Base-by-base conservation (phyloP, 202 grass and related monocot genomes). In the Schoenoplectus tabernaemontani region DNA sequence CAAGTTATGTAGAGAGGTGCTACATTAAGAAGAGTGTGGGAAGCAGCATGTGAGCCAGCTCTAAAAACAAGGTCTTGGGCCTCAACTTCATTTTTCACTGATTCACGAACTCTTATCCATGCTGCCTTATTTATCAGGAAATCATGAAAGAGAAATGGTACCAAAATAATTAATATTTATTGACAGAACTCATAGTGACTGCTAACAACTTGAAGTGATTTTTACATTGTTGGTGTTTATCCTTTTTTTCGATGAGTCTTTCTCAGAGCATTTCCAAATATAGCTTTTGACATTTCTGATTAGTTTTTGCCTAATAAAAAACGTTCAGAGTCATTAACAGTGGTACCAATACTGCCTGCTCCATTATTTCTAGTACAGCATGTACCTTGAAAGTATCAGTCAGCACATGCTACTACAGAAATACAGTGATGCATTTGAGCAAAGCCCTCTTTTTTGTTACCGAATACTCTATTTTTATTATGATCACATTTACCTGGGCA, bases 1-100 rank as follows among this genome's bases (percentile, higher is more conserved):
- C 91, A 97, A 81, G 91, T 90, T 77, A 94, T 84, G 88, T 94
- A 97, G 86, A 94, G 60, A 85, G 95, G 91, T 36, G 88, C 84
- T 37, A 94, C 84, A 58, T 94, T 97, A 19, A 92, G 64, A 41
- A 97, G 81, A 76, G 91, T 84, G 67, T 97, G 95, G 48, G 87
- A 92, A 85, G 95, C 89, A 80, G 89, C 91, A 90, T 97, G 95
- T 51, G 83, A 84, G 58, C 91, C 95, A 56, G 87, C 76, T 74
- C 87, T 83, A 64, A 93, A 94, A 30, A 86, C 67, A 46, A 94
- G 86, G 41, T 90, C 67, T 59, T 75, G 81, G 76, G 80, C 81
- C 80, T 92, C 95, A 34, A 97, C 78, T 26, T 53, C 59, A 71
- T 76, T 65, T 83, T 94, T 97, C 64, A 87, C 69, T 22, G 86